Evolutionary conservation across 2,329 filamentous ascomycete genomes (phyloP).

Genomic region (Colletotrichum brevisporum): DNA sequence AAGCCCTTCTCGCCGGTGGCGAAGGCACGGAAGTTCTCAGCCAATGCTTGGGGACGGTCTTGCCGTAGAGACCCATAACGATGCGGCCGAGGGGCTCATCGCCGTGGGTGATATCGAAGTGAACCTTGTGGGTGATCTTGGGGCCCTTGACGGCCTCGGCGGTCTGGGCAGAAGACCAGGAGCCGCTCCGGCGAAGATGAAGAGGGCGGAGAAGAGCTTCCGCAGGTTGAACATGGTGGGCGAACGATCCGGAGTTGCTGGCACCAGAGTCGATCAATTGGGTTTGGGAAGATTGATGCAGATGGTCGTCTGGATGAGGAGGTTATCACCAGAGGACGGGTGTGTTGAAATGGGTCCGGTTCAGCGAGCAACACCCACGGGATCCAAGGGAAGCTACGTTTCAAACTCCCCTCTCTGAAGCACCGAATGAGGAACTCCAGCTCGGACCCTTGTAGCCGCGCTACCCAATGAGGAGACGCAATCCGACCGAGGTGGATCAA

Average conservation of each 20-base stretch:
- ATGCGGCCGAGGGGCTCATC: slow-evolving; percentile 81
- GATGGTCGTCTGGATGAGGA: slow-evolving; percentile 18
- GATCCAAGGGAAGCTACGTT: slow-evolving; percentile 32
- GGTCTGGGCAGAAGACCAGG: slow-evolving; percentile 81
- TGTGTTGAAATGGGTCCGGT: slow-evolving; percentile 22
- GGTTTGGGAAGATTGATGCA: slow-evolving; percentile 24
- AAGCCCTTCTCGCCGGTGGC: slow-evolving; percentile 90
- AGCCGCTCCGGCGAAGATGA: slow-evolving; percentile 82
- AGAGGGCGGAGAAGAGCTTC: slow-evolving; percentile 78
- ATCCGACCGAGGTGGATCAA: slow-evolving; percentile 19
- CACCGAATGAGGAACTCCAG: slow-evolving; percentile 38
- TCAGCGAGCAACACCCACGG: slow-evolving; percentile 1
- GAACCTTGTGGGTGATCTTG: slow-evolving; percentile 97
- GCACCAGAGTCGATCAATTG: slow-evolving; percentile 34
- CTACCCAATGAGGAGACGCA: slow-evolving; percentile 36
- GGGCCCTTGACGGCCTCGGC: slow-evolving; percentile 85
- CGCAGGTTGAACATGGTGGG: slow-evolving; percentile 81
- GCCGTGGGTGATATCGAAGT: slow-evolving; percentile 86
- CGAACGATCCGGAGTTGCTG: slow-evolving; percentile 11
- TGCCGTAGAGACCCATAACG: slow-evolving; percentile 88
- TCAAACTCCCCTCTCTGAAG: slow-evolving; percentile 40
- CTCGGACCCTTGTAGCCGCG: slow-evolving; percentile 37
- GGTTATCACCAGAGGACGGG: slow-evolving; percentile 23
- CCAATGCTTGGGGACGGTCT: slow-evolving; percentile 85
- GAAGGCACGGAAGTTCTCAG: slow-evolving; percentile 82